Evolutionary conservation across 495 filamentous ascomycete genomes (phyloP).

Genomic region (Penicillium ucsense): DNA sequence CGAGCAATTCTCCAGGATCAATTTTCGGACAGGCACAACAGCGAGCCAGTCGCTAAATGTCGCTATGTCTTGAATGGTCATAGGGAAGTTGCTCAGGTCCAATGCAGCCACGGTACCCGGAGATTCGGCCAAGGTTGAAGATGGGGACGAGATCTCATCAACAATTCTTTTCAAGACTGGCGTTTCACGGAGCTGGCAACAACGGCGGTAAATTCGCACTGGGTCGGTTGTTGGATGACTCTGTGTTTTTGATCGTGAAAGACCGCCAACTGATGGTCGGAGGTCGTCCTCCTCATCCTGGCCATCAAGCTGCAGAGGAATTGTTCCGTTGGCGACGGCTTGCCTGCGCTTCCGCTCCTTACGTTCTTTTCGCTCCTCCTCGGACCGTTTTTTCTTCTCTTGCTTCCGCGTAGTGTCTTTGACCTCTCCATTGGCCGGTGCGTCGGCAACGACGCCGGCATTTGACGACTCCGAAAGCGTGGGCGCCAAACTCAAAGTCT

Average conservation of each 20-base stretch:
- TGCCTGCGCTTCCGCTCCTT: conserved; percentile 72
- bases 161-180: conserved; percentile 80
- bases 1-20: conserved; percentile 78
- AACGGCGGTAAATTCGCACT: conserved; percentile 84
- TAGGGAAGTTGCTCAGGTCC: conserved; percentile 73
- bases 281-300: conserved; percentile 44
- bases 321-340: conserved; percentile 71
- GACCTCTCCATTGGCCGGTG: conserved; percentile 23
- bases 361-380: conserved; percentile 76
- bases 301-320: conserved; percentile 66
- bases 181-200: conserved; percentile 87
- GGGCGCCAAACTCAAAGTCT: not conserved
- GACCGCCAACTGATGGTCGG: conserved; percentile 15
- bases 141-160: conserved; percentile 68
- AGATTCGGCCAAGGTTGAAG: conserved; percentile 45
- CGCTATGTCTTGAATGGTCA: conserved; percentile 71
- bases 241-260: conserved; percentile 41
- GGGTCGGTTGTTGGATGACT: conserved; percentile 81
- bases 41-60: conserved; percentile 91
- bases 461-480: not conserved
- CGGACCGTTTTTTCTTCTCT: conserved; percentile 86
- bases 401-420: conserved; percentile 59
- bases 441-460: conserved; percentile 10
- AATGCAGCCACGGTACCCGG: conserved; percentile 69
- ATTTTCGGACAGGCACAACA: conserved; percentile 76